These are phyloP conservation scores for Endogone sp. DNA, from an alignment of 192 early-diverging fungal genomes.

Conservation along the genomic window DNA sequence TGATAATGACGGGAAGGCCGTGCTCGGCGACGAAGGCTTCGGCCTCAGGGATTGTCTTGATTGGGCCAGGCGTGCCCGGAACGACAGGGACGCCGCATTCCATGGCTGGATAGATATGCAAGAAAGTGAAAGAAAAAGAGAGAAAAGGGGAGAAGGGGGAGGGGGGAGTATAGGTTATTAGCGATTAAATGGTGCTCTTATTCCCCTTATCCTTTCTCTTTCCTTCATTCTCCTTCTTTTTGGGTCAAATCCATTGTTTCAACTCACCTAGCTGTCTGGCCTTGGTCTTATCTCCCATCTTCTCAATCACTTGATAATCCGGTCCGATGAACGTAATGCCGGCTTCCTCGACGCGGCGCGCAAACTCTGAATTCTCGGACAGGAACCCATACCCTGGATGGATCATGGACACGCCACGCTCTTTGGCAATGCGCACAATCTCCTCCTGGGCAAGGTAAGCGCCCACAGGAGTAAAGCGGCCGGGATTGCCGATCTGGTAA, in stretches of 20 bases:
- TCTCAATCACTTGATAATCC: constrained; percentile 74
- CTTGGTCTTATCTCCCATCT: constrained; percentile 94
- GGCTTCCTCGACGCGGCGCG: constrained; percentile 79
- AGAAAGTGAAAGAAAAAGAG: constrained; percentile 9
- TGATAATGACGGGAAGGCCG: constrained; percentile 95
- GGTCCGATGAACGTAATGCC: constrained; percentile 95
- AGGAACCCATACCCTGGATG: constrained; percentile 98
- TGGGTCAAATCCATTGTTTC: constrained; percentile 5
- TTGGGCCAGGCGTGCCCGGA: constrained; percentile 88
- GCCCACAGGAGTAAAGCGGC: constrained; percentile 83
- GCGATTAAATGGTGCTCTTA: not conserved
- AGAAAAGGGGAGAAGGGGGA: constrained; percentile 6
- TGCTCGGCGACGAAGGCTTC: constrained; percentile 70
- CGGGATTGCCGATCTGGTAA: constrained; percentile 87
- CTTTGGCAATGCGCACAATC: constrained; percentile 84
- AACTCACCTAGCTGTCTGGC: constrained; percentile 73
- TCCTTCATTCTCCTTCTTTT: not conserved
- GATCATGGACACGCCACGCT: constrained; percentile 78
- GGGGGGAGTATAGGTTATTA: not conserved
- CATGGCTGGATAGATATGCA: constrained; percentile 56
- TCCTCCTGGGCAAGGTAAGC: constrained; percentile 94
- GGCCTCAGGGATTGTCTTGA: constrained; percentile 61
- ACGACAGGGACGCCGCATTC: constrained; percentile 85
- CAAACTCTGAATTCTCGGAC: constrained; percentile 91
- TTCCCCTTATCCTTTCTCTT: not conserved